Evolutionary conservation across 2,329 filamentous ascomycete species (phyloP).

Genomic region (Apiospora sp.): DNA sequence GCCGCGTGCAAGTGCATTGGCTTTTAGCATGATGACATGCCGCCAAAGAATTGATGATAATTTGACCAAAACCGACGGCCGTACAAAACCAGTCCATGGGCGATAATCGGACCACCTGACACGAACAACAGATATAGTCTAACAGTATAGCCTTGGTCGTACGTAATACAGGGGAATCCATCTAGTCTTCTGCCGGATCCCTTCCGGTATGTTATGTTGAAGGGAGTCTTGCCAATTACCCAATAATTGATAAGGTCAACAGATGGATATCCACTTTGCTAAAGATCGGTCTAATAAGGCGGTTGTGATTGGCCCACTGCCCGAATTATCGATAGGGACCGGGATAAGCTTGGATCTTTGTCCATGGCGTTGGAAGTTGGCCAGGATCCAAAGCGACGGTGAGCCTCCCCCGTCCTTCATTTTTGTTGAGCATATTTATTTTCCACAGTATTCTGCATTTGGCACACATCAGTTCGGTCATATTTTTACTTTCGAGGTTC

Average conservation of each 20-base stretch:
- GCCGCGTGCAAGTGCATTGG: background rate
- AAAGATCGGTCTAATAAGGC: background rate
- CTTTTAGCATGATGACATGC: constrained; percentile 6
- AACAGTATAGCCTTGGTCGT: background rate
- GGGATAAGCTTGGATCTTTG: constrained; percentile 18
- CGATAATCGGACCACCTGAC: background rate
- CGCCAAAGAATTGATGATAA: constrained; percentile 23
- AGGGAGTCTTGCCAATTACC: background rate
- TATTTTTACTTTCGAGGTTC: background rate
- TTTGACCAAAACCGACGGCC: background rate
- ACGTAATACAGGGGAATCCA: background rate
- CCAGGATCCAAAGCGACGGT: constrained; percentile 4
- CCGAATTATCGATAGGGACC: constrained; percentile 15
- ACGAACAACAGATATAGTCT: background rate
- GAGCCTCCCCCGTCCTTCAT: background rate
- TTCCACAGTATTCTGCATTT: background rate
- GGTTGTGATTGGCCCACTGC: background rate
- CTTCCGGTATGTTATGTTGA: background rate
- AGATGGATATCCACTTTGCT: background rate
- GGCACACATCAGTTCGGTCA: background rate
- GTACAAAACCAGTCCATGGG: background rate
- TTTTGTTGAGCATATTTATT: background rate
- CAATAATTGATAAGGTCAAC: constrained; percentile 11
- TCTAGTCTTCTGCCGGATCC: background rate
- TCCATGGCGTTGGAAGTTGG: background rate